These are phyloP conservation scores for Aspergillus brunneoviolaceus DNA, from an alignment of 2,329 filamentous ascomycete genomes.

Conservation along the genomic window DNA sequence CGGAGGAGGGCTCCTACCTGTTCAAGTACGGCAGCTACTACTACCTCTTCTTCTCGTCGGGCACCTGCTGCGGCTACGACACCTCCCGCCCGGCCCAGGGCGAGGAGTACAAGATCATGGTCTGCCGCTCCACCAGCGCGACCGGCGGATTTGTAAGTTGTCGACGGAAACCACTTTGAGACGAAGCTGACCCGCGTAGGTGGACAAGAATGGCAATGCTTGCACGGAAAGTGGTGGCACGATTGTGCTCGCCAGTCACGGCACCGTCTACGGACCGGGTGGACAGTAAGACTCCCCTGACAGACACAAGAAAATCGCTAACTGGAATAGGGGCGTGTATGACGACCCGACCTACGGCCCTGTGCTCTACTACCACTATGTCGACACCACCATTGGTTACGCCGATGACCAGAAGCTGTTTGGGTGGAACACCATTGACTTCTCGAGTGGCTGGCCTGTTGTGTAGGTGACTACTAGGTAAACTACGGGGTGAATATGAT, in stretches of 20 bases:
- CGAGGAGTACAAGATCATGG: conserved; percentile 65
- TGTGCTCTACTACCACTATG: conserved; percentile 64
- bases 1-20: conserved; percentile 59
- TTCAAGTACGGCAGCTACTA: conserved; percentile 58
- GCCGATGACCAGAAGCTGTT: conserved; percentile 49
- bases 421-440: conserved; percentile 49
- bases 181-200: conserved; percentile 17
- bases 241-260: conserved; percentile 56
- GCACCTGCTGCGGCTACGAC: conserved; percentile 62
- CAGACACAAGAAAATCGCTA: neutral
- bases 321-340: conserved; percentile 29
- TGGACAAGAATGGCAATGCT: conserved; percentile 54
- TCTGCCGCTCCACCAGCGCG: conserved; percentile 58
- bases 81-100: conserved; percentile 52
- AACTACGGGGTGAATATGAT: neutral
- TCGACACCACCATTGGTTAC: conserved; percentile 56
- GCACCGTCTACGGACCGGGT: conserved; percentile 63
- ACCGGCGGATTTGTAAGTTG: conserved; percentile 54
- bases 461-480: conserved; percentile 23
- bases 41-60: conserved; percentile 64
- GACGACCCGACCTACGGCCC: conserved; percentile 45
- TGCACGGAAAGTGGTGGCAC: conserved; percentile 62
- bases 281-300: conserved; percentile 55
- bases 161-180: neutral
- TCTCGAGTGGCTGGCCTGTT: conserved; percentile 47